Base-by-base conservation (phyloP, 805 yeast species). In the Teunomyces lycoperdinae region DNA sequence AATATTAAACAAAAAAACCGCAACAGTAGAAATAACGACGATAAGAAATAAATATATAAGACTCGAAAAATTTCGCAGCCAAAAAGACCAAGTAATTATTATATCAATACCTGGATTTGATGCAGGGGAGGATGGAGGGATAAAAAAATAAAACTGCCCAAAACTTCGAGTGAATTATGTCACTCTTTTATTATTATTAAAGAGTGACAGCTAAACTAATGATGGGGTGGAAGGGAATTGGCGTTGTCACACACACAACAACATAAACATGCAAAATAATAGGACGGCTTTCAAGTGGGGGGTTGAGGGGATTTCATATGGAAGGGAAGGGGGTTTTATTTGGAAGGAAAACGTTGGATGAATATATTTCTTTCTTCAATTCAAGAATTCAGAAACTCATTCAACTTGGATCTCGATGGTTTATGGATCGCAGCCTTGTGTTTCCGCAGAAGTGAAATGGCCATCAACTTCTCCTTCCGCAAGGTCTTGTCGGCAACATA, bases 401-500 rank as follows among this genome's bases (percentile, higher is more conserved):
- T 35, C 26, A 35, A 20, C 39, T 35, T 35, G 5, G 39, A 35
- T n/a, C 39, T 11, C 9, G 39, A 26, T 13, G 42, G 30, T 20
- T 39, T 28, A 13, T 38, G 43, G 10, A 32, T 24, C 16, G 45
- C 48, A 13, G 36, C 45, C 41, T 49, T 53, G 29, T 49, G 57
- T 35, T 63, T 67, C 33, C 73, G 59, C 31, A 62, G 56, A 31
- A 54, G 50, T 16, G 71, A 58, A 35, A 71, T 64, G 33, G 62
- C 60, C 24, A 62, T 48, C 41, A 73, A 60, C 52, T 73, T 73
- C 44, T 65, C 64, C 46, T 61, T 62, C 31, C 74, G 56, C 44
- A 67, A 59, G 42, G 53, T 54, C 46, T 60, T 69, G 46, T 73
- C 68, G 39, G 58, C 58, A 3, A 73, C 75, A 50, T 73, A 73